These are phyloP conservation scores for Passalora sequoiae DNA, from an alignment of 2,329 filamentous ascomycete genomes.

Conservation along the genomic window DNA sequence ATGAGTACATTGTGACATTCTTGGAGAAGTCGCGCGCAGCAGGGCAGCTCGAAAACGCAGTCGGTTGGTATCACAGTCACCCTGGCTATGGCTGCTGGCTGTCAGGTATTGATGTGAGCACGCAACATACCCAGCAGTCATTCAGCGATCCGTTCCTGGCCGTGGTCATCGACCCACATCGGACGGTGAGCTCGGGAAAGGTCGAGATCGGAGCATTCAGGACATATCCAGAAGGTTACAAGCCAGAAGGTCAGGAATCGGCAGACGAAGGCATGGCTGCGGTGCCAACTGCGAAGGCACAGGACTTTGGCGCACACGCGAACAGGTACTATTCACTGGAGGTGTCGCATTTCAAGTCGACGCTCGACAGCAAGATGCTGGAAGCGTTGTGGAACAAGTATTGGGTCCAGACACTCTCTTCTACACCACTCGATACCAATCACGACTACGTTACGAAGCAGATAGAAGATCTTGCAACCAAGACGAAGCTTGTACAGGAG, in stretches of 20 bases:
- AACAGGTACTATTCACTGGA: constrained; percentile 87
- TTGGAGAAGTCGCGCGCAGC: constrained; percentile 68
- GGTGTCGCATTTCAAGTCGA: constrained; percentile 90
- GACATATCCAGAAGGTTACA: constrained; percentile 75
- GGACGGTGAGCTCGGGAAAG: constrained; percentile 88
- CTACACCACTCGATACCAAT: constrained; percentile 84
- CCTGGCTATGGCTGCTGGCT: constrained; percentile 98
- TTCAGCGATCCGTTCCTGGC: constrained; percentile 89
- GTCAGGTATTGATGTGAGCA: constrained; percentile 88
- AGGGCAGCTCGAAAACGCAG: constrained; percentile 80
- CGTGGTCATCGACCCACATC: constrained; percentile 92
- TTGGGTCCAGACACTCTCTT: constrained; percentile 92
- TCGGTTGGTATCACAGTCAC: constrained; percentile 98
- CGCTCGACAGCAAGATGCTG: constrained; percentile 78
- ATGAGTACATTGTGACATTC: constrained; percentile 94
- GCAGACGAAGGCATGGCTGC: constrained; percentile 60
- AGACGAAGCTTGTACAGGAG: constrained; percentile 55
- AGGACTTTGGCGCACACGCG: constrained; percentile 91
- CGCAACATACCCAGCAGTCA: constrained; percentile 77
- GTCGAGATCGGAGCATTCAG: constrained; percentile 97
- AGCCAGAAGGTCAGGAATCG: constrained; percentile 41
- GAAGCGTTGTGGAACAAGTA: constrained; percentile 98
- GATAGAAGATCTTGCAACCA: constrained; percentile 79
- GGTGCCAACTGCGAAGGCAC: constrained; percentile 87
- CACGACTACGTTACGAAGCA: constrained; percentile 90